These are phyloP conservation scores for Candida mattraensis DNA, from an alignment of 805 yeast species.

Conservation along the genomic window DNA sequence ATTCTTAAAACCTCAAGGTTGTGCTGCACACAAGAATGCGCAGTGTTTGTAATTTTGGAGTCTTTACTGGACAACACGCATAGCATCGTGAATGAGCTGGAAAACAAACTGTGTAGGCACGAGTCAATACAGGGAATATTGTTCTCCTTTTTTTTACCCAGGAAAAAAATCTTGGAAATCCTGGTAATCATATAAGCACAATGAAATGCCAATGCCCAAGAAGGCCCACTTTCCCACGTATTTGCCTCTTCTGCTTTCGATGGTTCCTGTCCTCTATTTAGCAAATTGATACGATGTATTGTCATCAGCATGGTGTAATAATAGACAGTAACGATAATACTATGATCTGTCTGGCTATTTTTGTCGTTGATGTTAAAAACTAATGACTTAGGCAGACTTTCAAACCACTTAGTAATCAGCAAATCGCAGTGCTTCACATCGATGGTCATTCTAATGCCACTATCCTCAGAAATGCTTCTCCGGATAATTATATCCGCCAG, in stretches of 20 bases:
- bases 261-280: constrained; percentile 36
- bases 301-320: constrained; percentile 68
- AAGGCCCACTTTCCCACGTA: constrained; percentile 41
- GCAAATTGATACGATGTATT: constrained; percentile 45
- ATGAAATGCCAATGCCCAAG: constrained; percentile 75
- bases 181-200: constrained; percentile 72
- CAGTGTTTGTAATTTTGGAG: constrained; percentile 11
- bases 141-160: constrained; percentile 46
- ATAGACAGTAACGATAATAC: constrained; percentile 60
- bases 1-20: constrained; percentile 31
- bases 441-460: background rate
- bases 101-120: constrained; percentile 39
- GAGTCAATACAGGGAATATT: constrained; percentile 11
- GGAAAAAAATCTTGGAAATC: constrained; percentile 50
- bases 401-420: constrained; percentile 75
- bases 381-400: constrained; percentile 57
- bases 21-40: constrained; percentile 9
- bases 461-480: background rate
- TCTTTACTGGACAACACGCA: constrained; percentile 46
- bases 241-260: background rate
- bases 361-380: constrained; percentile 54
- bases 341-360: constrained; percentile 42
- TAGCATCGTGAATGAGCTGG: constrained; percentile 63
- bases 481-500: constrained; percentile 11
- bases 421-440: constrained; percentile 58